Base-by-base conservation (phyloP, 768 basidiomycete species). In the Leucosporidium scottii region DNA sequence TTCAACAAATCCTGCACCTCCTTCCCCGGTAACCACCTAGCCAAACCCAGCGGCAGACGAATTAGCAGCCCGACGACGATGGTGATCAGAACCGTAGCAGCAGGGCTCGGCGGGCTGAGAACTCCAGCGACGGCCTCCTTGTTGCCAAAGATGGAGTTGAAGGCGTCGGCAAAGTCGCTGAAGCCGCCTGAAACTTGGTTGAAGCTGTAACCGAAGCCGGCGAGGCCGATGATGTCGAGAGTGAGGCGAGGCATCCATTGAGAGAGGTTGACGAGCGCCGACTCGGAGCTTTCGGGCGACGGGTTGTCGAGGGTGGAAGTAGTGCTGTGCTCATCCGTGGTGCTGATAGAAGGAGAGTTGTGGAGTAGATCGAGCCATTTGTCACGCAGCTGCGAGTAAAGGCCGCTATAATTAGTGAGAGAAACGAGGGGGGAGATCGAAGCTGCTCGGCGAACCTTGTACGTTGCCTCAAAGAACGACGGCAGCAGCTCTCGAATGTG, bases 181-280 rank as follows among this genome's bases (percentile, higher is more conserved):
- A 12, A n/a, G 39, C 15, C 39, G 2, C 51, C 47, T 18, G 67
- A 55, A 49, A 76, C 36, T 6, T 72, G 59, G n/a, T 62, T 6
- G 58, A 75, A 75, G 1, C 53, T 10, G 59, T 72, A 73, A 0
- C 68, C 75, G 57, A 76, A 74, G 17, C 74, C 74, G 18, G 74
- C 65, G 13, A 36, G 53, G 23, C 70, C 73, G 61, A 44, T 44
- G 55, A 74, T 69, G 57, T 75, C 74, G 39, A 81, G 71, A 0
- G 81, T 80, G 12, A 74, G 55, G 54, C 78, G 72, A 1, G 74
- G 75, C 5, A 80, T 59, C 74, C 74, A 80, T 15, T 61, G 63
- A 55, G 72, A 61, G 3, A 81, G 72, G 39, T 81, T 78, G 59
- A 80, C 62, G 49, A 66, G 54, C 1, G 39, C 30, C 49, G 63